phyloP scores from a whole-genome alignment of 306 rosid species.

The Cucurbita maxima region DNA sequence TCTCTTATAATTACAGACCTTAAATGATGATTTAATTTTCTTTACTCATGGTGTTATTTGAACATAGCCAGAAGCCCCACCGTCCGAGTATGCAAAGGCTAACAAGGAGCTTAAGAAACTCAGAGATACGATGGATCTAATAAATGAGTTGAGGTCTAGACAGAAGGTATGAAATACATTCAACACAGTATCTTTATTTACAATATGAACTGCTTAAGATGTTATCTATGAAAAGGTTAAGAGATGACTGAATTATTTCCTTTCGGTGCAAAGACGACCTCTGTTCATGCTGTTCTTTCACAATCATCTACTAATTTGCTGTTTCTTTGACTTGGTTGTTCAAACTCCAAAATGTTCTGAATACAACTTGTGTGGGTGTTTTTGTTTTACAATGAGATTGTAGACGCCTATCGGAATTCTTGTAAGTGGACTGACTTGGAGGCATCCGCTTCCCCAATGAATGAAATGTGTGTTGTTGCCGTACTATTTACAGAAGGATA shows the following conservation, averaged over 20 bases:
- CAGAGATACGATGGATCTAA: conserved; percentile 50
- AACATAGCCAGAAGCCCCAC: conserved; percentile 83
- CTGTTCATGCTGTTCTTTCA: not conserved
- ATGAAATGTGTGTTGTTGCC: not conserved
- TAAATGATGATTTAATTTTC: not conserved
- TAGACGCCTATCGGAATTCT: not conserved
- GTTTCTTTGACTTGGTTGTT: not conserved
- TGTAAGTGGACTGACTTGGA: not conserved
- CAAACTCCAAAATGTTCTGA: not conserved
- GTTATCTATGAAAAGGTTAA: not conserved
- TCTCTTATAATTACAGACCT: not conserved
- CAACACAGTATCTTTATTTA: not conserved
- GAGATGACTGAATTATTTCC: not conserved
- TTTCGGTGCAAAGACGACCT: not conserved
- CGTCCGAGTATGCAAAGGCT: conserved; percentile 65
- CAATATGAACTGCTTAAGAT: not conserved
- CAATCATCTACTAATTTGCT: not conserved
- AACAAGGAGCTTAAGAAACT: conserved; percentile 82
- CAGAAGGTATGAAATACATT: conserved; percentile 42
- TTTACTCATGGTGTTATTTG: conserved; percentile 25
- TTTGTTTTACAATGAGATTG: not conserved
- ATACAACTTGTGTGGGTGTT: not conserved
- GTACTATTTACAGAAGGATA: not conserved
- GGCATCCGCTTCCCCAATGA: not conserved
- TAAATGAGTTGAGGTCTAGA: conserved; percentile 43